These are phyloP conservation scores for Leccinum fibrillosum DNA, from an alignment of 768 basidiomycete genomes.

Conservation along the genomic window DNA sequence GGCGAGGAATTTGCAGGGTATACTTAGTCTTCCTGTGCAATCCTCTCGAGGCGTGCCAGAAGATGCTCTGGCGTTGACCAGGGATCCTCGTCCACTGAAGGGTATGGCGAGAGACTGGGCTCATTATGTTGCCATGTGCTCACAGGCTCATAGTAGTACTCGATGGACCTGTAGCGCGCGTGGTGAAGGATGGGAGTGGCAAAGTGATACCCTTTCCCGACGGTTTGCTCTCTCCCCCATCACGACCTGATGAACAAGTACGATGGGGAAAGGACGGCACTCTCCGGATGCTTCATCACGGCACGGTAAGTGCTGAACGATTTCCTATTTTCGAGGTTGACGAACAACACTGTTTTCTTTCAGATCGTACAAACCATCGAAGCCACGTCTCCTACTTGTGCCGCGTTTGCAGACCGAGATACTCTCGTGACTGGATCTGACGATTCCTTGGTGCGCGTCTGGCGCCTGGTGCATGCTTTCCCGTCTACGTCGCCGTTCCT, in stretches of 20 bases:
- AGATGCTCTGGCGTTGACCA: constrained; percentile 67
- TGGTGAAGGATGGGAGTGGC: constrained; percentile 47
- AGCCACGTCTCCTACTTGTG: constrained; percentile 66
- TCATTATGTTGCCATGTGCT: neutral
- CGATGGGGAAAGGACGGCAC: constrained; percentile 63
- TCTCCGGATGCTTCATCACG: constrained; percentile 60
- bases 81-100: constrained; percentile 53
- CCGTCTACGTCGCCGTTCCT: constrained; percentile 17
- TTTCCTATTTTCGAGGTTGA: neutral
- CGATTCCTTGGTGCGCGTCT: constrained; percentile 80
- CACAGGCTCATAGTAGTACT: constrained; percentile 38
- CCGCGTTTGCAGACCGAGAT: constrained; percentile 69
- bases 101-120: constrained; percentile 35
- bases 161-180: constrained; percentile 33
- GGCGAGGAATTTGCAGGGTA: constrained; percentile 64
- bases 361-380: constrained; percentile 79
- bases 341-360: constrained; percentile 4
- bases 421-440: constrained; percentile 78
- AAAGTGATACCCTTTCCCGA: constrained; percentile 59
- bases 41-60: constrained; percentile 78
- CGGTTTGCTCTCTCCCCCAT: constrained; percentile 55
- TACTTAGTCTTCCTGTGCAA: constrained; percentile 69
- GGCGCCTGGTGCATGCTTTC: constrained; percentile 53
- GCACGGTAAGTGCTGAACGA: constrained; percentile 42
- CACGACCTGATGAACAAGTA: constrained; percentile 62